phyloP scores from a whole-genome alignment of 805 yeast species.

The Yamadazyma insecticola region DNA sequence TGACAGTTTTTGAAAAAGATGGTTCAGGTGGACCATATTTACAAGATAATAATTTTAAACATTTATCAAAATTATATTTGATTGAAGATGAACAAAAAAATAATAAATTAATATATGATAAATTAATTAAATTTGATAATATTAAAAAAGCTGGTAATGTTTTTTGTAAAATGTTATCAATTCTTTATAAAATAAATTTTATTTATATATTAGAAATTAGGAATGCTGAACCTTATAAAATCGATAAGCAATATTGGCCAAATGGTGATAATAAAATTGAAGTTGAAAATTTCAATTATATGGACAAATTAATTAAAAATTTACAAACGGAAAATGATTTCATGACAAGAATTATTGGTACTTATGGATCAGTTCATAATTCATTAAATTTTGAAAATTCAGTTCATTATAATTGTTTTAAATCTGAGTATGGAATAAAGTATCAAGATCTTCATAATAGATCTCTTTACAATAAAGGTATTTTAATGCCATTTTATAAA shows the following conservation, averaged over 20 bases:
- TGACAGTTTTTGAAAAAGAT: conserved; percentile 55
- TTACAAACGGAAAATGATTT: conserved; percentile 32
- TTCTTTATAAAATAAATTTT: conserved; percentile 33
- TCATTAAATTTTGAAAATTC: conserved; percentile 27
- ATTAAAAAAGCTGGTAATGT: conserved; percentile 40
- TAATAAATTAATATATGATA: conserved; percentile 31
- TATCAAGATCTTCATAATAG: conserved; percentile 27
- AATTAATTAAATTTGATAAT: conserved; percentile 31
- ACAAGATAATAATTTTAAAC: conserved; percentile 43
- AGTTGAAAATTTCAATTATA: conserved; percentile 38
- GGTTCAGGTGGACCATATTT: conserved; percentile 62
- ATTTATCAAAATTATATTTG: conserved; percentile 13
- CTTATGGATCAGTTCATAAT: conserved; percentile 23
- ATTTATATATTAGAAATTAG: conserved; percentile 50
- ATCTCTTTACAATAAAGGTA: conserved; percentile 42
- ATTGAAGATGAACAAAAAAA: conserved; percentile 7
- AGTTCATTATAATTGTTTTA: conserved; percentile 42
- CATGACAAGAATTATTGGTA: conserved; percentile 44
- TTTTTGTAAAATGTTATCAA: conserved; percentile 34
- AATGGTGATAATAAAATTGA: conserved; percentile 36
- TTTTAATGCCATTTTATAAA: conserved; percentile 50
- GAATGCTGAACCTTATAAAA: conserved; percentile 42
- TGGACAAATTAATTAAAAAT: conserved; percentile 28
- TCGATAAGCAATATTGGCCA: conserved; percentile 42
- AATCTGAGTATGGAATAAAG: conserved; percentile 49